Evolutionary conservation across 202 grass and related monocot genomes (phyloP).

Genomic region (Zoysia matrella): DNA sequence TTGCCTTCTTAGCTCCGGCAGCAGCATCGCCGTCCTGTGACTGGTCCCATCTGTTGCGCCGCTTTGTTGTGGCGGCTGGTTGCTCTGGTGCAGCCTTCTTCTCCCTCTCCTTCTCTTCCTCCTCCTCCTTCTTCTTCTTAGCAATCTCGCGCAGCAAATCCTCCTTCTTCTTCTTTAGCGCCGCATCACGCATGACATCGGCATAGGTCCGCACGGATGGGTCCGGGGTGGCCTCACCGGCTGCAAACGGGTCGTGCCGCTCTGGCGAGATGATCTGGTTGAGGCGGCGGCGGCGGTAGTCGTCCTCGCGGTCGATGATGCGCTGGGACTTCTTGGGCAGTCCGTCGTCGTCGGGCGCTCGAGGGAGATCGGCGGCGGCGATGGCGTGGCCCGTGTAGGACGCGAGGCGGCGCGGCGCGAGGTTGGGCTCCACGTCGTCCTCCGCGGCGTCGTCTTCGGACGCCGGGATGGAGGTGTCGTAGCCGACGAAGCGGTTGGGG

Average conservation of each 20-base stretch:
- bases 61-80: conserved; percentile 46
- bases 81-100: conserved; percentile 59
- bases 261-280: conserved; percentile 76
- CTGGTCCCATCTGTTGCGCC: conserved; percentile 81
- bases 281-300: no score
- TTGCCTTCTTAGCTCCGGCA: conserved; percentile 37
- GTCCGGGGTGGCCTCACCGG: conserved; percentile 83
- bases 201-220: conserved; percentile 75
- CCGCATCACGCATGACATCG: conserved; percentile 80
- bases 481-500: no score
- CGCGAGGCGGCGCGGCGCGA: conserved; percentile 64
- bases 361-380: conserved; percentile 72
- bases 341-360: not conserved
- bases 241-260: conserved; percentile 85
- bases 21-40: conserved; percentile 34
- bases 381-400: conserved; percentile 79
- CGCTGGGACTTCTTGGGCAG: no score
- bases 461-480: conserved; percentile 4
- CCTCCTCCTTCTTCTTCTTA: conserved; percentile 57
- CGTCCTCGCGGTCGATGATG: no score
- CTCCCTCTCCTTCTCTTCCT: conserved; percentile 54
- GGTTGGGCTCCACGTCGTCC: conserved; percentile 55
- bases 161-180: conserved; percentile 78
- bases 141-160: conserved; percentile 59
- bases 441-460: conserved; percentile 69